These are phyloP conservation scores for Pholiota adiposa DNA, from an alignment of 1,284 basidiomycete genomes.

Conservation along the genomic window DNA sequence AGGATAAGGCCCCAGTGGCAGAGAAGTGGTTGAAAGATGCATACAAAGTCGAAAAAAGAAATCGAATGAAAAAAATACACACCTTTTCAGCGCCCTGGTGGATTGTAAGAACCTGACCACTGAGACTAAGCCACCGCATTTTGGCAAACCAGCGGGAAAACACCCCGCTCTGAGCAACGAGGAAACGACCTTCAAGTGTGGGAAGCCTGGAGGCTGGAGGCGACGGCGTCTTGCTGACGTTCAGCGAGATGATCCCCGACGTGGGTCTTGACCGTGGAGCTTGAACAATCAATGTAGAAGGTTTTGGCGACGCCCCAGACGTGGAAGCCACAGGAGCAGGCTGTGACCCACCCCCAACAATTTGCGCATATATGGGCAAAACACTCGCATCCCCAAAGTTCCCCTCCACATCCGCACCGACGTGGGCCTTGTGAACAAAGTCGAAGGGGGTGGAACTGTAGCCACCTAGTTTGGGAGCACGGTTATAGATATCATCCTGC, in stretches of 20 bases:
- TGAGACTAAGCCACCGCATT: not conserved
- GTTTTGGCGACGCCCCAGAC: not conserved
- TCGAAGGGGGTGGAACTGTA: conserved; percentile 36
- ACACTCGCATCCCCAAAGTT: conserved; percentile 27
- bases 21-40: not conserved
- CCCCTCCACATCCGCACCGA: conserved; percentile 30
- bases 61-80: not conserved
- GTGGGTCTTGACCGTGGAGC: not conserved
- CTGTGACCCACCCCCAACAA: conserved; percentile 23
- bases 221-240: not conserved
- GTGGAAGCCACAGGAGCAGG: not conserved
- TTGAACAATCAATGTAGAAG: not conserved
- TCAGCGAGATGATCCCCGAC: not conserved
- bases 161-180: not conserved
- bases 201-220: not conserved
- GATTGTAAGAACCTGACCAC: not conserved
- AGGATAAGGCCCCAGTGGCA: not conserved
- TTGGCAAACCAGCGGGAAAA: not conserved
- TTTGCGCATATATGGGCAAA: conserved; percentile 29
- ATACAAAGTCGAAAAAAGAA: not conserved
- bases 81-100: not conserved
- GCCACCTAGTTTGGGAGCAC: conserved; percentile 38
- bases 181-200: not conserved
- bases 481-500: conserved; percentile 43
- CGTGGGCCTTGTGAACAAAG: conserved; percentile 43